Conservation (phyloP, 495 filamentous ascomycete genomes). For the Talaromyces wortmannii region DNA sequence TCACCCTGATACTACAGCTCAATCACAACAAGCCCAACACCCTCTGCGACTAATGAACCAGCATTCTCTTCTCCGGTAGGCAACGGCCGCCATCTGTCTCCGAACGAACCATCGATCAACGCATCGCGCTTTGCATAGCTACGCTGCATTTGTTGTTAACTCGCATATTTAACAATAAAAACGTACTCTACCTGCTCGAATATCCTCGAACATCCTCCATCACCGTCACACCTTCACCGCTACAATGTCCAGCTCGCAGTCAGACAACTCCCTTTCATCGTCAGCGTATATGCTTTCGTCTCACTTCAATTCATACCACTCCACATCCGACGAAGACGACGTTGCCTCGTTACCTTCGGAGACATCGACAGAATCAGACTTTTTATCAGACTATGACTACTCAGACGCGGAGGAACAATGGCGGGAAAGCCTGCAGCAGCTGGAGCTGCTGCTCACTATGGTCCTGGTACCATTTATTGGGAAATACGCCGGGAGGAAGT, state of each 20-base stretch:
- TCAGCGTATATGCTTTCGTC: slow-evolving; percentile 37
- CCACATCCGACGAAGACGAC: slow-evolving; percentile 51
- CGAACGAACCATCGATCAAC: neutral
- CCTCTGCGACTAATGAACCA: neutral
- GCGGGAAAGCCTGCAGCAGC: slow-evolving; percentile 85
- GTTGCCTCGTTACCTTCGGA: slow-evolving; percentile 75
- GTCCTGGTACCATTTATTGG: slow-evolving; percentile 87
- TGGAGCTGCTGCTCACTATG: slow-evolving; percentile 89
- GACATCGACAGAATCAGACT: slow-evolving; percentile 52
- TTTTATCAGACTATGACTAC: slow-evolving; percentile 40
- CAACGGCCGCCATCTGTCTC: neutral
- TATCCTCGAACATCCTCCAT: no score
- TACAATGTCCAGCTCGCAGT: neutral
- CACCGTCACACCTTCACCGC: neutral
- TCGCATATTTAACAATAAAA: neutral
- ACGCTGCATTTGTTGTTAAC: neutral
- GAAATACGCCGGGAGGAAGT: slow-evolving; percentile 87
- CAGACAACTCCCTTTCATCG: slow-evolving; percentile 30
- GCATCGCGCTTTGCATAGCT: neutral
- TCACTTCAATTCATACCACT: slow-evolving; percentile 21
- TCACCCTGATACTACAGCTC: neutral
- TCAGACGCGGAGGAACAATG: slow-evolving; percentile 90
- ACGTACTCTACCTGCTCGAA: no score
- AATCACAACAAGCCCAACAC: neutral
- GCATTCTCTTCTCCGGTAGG: neutral